Evolutionary conservation across 805 yeast genomes (phyloP).

Genomic region (Candida chilensis): DNA sequence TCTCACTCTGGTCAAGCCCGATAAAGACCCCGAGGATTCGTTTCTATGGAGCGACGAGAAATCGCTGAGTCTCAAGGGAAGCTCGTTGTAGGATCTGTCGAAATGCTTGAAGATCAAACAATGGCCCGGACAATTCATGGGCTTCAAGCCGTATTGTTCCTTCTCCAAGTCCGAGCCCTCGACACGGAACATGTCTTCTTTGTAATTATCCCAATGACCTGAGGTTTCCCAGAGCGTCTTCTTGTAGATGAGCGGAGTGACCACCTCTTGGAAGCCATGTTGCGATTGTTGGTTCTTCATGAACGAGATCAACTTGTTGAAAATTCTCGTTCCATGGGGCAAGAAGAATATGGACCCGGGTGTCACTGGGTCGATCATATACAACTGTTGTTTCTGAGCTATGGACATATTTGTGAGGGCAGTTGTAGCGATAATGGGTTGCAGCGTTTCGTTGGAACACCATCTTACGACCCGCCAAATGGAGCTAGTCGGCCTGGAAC

Average conservation of each 20-base stretch:
- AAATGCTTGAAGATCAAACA: slow-evolving; percentile 72
- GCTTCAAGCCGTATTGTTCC: slow-evolving; percentile 70
- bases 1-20: slow-evolving; percentile 89
- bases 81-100: slow-evolving; percentile 75
- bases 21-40: slow-evolving; percentile 88
- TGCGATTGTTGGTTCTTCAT: slow-evolving; percentile 78
- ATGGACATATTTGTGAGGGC: slow-evolving; percentile 18
- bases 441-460: no score
- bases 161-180: slow-evolving; percentile 43
- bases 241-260: slow-evolving; percentile 84
- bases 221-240: slow-evolving; percentile 80
- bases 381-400: slow-evolving; percentile 65
- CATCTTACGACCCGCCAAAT: no score
- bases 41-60: slow-evolving; percentile 90
- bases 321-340: slow-evolving; percentile 86
- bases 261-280: slow-evolving; percentile 85
- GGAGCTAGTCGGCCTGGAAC: no score
- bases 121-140: slow-evolving; percentile 96
- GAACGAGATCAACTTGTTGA: slow-evolving; percentile 69
- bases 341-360: slow-evolving; percentile 91
- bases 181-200: slow-evolving; percentile 90
- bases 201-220: slow-evolving; percentile 94
- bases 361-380: slow-evolving; percentile 68
- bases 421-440: background rate
- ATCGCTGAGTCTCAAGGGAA: slow-evolving; percentile 82